Conservation (phyloP, 805 yeast species). For the Blastobotrys attinorum region DNA sequence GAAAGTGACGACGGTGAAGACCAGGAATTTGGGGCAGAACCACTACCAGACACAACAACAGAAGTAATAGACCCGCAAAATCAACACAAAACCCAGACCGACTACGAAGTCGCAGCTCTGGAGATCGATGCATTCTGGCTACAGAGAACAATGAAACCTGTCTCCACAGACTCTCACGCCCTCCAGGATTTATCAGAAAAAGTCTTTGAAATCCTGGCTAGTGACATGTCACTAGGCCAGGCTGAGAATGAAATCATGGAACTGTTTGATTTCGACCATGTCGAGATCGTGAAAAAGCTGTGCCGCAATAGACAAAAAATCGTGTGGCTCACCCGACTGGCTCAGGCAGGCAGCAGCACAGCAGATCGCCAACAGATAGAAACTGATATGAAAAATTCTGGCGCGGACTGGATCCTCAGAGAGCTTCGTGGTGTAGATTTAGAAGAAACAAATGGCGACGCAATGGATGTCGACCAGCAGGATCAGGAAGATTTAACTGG, state of each 20-base stretch:
- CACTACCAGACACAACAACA: neutral
- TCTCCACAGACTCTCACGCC: constrained; percentile 33
- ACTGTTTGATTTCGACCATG: constrained; percentile 43
- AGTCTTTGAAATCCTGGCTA: constrained; percentile 36
- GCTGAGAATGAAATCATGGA: constrained; percentile 50
- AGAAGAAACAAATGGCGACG: constrained; percentile 33
- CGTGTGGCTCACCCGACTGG: constrained; percentile 47
- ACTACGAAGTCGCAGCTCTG: constrained; percentile 27
- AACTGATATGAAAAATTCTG: constrained; percentile 36
- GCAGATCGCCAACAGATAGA: constrained; percentile 25
- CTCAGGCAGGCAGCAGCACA: constrained; percentile 28
- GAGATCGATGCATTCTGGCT: constrained; percentile 47
- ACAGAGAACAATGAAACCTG: constrained; percentile 39
- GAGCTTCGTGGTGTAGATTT: constrained; percentile 31
- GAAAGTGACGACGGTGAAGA: constrained; percentile 16
- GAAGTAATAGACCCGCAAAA: too few relatives aligned
- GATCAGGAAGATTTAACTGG: constrained; percentile 25
- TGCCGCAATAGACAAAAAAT: constrained; percentile 44
- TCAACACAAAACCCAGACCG: constrained; percentile 3
- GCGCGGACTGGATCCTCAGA: constrained; percentile 14
- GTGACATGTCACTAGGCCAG: constrained; percentile 33
- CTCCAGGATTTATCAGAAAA: constrained; percentile 35
- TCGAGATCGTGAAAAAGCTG: constrained; percentile 41
- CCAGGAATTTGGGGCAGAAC: constrained; percentile 10
- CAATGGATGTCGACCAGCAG: constrained; percentile 21